Percentiles rank a stretch among this genome's conserved stretches.
These are phyloP conservation scores for Chiua virens DNA, from an alignment of 768 basidiomycete genomes.

Conservation along the genomic window DNA sequence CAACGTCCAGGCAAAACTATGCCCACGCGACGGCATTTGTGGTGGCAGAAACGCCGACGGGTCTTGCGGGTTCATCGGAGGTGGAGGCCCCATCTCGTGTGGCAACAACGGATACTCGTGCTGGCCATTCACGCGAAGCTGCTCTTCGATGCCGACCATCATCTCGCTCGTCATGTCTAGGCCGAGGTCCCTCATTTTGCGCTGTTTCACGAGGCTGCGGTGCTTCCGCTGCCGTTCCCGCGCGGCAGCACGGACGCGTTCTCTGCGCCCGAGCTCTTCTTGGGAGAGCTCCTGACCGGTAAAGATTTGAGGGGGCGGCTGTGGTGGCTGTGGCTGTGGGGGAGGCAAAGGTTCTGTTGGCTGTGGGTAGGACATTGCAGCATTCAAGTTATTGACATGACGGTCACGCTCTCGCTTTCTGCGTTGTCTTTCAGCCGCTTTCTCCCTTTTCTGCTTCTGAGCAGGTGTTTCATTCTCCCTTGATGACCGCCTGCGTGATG, in stretches of 20 bases:
- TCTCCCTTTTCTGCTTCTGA: conserved; percentile 77
- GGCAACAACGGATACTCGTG: conserved; percentile 39
- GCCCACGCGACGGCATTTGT: conserved; percentile 54
- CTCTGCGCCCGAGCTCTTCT: conserved; percentile 67
- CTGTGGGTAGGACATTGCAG: conserved; percentile 42
- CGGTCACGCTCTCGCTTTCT: conserved; percentile 76
- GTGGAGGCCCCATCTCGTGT: conserved; percentile 35
- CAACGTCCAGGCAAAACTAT: conserved; percentile 78
- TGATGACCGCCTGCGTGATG: conserved; percentile 50
- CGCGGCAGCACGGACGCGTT: conserved; percentile 73
- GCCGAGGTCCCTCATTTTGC: conserved; percentile 81
- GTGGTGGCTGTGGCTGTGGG: conserved; percentile 34
- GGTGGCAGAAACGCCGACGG: conserved; percentile 59
- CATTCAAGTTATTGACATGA: conserved; percentile 40
- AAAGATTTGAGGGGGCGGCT: conserved; percentile 23
- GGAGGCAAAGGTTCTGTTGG: conserved; percentile 33
- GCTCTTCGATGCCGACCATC: conserved; percentile 62
- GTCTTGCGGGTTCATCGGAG: conserved; percentile 45
- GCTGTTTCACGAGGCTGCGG: conserved; percentile 72
- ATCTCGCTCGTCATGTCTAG: conserved; percentile 80
- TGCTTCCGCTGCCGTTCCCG: conserved; percentile 83
- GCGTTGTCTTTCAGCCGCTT: conserved; percentile 83
- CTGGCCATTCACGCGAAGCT: conserved; percentile 55
- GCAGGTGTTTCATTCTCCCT: conserved; percentile 74
- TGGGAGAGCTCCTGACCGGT: conserved; percentile 45